Percentiles rank a stretch among this genome's conserved stretches.
Evolutionary conservation across 1,284 basidiomycete genomes (phyloP).

Genomic region (Ceratobasidium sp.): DNA sequence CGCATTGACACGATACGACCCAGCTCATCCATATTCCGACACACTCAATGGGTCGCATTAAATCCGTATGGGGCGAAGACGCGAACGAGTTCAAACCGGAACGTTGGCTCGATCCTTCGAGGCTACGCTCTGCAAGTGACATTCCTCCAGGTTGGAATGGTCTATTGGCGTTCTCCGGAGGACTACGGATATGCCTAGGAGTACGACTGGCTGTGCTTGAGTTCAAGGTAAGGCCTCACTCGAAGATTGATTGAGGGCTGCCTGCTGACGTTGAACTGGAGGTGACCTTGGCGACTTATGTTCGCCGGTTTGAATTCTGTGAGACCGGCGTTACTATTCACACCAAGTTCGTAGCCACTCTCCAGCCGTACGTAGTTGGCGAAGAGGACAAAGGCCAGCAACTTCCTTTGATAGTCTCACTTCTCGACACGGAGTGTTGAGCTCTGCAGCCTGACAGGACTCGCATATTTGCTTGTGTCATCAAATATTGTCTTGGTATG

Average conservation of each 20-base stretch:
- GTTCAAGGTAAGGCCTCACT: slow-evolving; percentile 38
- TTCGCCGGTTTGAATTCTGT: slow-evolving; percentile 44
- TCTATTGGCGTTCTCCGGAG: slow-evolving; percentile 41
- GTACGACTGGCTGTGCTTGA: slow-evolving; percentile 43
- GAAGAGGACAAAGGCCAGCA: slow-evolving; percentile 37
- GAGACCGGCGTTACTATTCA: slow-evolving; percentile 22
- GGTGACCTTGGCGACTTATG: slow-evolving; percentile 39
- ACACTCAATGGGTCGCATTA: too few species aligned
- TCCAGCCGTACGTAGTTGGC: slow-evolving; percentile 43
- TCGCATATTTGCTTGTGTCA: too few species aligned
- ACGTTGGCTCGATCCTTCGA: slow-evolving; percentile 42
- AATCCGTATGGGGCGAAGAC: slow-evolving; percentile 51
- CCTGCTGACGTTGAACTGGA: too few species aligned
- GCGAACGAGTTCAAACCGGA: slow-evolving; percentile 50
- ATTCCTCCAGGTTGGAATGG: slow-evolving; percentile 43
- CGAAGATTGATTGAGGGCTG: too few species aligned
- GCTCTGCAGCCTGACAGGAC: too few species aligned
- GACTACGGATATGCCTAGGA: slow-evolving; percentile 43
- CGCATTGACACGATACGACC: too few species aligned
- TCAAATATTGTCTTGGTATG: too few species aligned
- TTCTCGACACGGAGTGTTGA: too few species aligned
- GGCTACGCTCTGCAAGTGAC: slow-evolving; percentile 18
- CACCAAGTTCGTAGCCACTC: slow-evolving; percentile 37
- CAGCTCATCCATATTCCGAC: too few species aligned
- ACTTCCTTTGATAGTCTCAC: slow-evolving; percentile 13